Percentiles rank a stretch among this genome's conserved stretches.
Evolutionary conservation across 306 rosid genomes (phyloP).

Genomic region (Cucumis melo): DNA sequence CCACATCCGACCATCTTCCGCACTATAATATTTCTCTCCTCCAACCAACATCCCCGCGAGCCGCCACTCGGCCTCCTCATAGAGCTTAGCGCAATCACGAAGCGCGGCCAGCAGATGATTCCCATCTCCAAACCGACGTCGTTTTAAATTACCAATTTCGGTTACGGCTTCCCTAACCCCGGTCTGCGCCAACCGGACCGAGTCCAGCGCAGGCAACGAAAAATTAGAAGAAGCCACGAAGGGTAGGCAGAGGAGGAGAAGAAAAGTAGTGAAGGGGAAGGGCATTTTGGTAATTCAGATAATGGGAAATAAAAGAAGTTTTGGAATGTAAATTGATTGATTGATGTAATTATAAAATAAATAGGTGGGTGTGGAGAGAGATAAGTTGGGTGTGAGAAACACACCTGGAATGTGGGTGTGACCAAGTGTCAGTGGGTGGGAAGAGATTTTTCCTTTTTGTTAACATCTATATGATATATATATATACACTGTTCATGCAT

Average conservation of each 20-base stretch:
- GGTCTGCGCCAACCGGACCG: background rate
- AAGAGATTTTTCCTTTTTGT: background rate
- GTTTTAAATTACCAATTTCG: background rate
- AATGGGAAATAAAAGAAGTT: background rate
- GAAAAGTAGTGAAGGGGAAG: background rate
- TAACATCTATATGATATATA: background rate
- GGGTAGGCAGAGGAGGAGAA: background rate
- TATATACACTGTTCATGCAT: background rate
- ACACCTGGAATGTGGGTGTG: background rate
- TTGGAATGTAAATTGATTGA: background rate
- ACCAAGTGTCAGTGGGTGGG: conserved; percentile 23
- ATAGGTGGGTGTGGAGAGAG: conserved; percentile 24
- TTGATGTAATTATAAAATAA: background rate
- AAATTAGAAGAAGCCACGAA: background rate
- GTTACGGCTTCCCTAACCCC: background rate
- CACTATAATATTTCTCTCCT: background rate
- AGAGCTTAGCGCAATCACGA: background rate
- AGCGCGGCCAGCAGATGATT: background rate
- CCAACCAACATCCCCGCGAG: background rate
- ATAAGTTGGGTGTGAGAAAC: background rate
- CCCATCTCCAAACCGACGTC: background rate
- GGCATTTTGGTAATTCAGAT: background rate
- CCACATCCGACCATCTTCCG: conserved; percentile 4
- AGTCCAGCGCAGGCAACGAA: background rate
- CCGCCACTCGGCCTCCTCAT: background rate